phyloP scores from a whole-genome alignment of 495 filamentous ascomycete species.

The Massariosphaeria phaeospora region DNA sequence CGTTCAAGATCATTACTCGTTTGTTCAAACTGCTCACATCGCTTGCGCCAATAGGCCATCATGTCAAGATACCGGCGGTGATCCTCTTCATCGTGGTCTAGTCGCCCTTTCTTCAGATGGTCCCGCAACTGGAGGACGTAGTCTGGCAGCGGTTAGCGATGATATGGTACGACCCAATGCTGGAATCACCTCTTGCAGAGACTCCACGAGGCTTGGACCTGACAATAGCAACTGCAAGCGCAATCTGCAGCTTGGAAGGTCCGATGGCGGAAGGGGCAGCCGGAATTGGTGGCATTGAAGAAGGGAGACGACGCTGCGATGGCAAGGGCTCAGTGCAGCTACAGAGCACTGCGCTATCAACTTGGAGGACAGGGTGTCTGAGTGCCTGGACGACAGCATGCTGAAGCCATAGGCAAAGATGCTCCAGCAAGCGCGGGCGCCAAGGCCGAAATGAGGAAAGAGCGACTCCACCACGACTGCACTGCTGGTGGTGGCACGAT shows the following conservation, averaged over 20 bases:
- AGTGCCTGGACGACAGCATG: too few relatives aligned
- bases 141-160: slow-evolving; percentile 5
- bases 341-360: too few relatives aligned
- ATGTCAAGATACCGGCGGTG: slow-evolving; percentile 14
- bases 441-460: too few relatives aligned
- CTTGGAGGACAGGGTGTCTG: too few relatives aligned
- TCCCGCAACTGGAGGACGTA: slow-evolving; percentile 16
- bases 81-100: neutral
- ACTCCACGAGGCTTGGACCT: slow-evolving; percentile 22
- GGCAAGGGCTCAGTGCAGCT: too few relatives aligned
- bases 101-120: slow-evolving; percentile 13
- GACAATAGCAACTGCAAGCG: slow-evolving; percentile 25
- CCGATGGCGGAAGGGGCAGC: too few relatives aligned
- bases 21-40: slow-evolving; percentile 2
- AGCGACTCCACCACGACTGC: too few relatives aligned
- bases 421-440: too few relatives aligned
- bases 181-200: slow-evolving; percentile 17
- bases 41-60: slow-evolving; percentile 21
- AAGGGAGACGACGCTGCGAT: too few relatives aligned
- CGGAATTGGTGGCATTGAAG: too few relatives aligned
- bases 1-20: slow-evolving; percentile 9
- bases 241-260: slow-evolving; percentile 17
- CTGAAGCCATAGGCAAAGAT: too few relatives aligned
- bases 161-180: neutral
- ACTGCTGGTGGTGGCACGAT: too few relatives aligned